Base-by-base conservation (phyloP, 169 alveolate species). In the Eimeria sp. region DNA sequence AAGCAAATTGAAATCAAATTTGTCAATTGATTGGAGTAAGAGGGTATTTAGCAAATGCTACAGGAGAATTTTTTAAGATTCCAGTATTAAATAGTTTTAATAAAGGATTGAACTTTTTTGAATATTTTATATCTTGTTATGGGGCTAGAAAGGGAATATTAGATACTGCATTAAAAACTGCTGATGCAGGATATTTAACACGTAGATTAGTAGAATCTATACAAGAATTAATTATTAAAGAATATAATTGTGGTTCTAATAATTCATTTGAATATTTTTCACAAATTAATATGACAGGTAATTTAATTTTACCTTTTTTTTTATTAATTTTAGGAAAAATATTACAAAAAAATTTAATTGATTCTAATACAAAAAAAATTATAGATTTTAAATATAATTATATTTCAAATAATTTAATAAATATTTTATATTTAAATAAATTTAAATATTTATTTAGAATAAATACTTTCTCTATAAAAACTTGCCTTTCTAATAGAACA, bases 151-250 rank as follows among this genome's bases (percentile, higher is more conserved):
- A 89, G 58, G 97, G 97, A 23, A 95, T 96, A 56, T 87, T 96
- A 80, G 97, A 96, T 95, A 95, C 97, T 94, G 43, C 97, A 49
- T 66, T 96, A 87, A 96, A 93, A 95, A 96, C 97, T 2, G 72
- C 97, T 4, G 96, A 96, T 90, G 91, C 97, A 3, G 97, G 97
- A 20, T 96, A 96, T 96, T 95, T 96, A 95, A 95, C 97, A 87
- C 94, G 97, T 88, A 85, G 96, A 88, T 74, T 96, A 95, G 96
- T 96, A 66, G 97, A 96, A 89, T 52, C 87, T 52, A 52, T 85
- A 64, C 94, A 96, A 89, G 96, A 95, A 18, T 52, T 96, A 60
- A 9, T 33, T 33, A 95, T 96, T 46, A 96, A 96, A 89, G 91
- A 85, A 78, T 64, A 78, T 95, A 62, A n/a, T 30, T 96, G 97